phyloP scores from a whole-genome alignment of 441 rosid species.

The Raphanus hybrid region DNA sequence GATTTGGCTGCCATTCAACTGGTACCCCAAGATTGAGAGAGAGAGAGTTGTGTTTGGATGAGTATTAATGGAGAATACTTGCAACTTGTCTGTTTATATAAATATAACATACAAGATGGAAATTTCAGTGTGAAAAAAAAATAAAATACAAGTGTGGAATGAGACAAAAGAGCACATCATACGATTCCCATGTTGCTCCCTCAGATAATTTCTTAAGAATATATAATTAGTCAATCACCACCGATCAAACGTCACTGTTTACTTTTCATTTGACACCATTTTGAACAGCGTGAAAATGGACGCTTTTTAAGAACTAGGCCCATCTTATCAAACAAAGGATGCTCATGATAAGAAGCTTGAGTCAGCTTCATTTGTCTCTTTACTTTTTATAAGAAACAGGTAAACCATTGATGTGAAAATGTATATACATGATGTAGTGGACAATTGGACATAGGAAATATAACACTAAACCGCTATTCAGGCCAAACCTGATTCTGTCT shows the following conservation, averaged over 20 bases:
- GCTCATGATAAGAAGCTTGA: background rate
- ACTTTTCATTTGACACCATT: background rate
- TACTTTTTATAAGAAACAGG: background rate
- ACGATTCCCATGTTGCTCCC: constrained; percentile 23
- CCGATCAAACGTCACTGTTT: constrained; percentile 7
- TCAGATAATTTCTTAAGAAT: constrained; percentile 3
- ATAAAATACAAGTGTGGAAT: constrained; percentile 7
- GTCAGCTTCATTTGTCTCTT: background rate
- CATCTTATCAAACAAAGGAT: background rate
- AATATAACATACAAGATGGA: no score
- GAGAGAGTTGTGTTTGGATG: constrained; percentile 18
- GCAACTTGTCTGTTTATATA: constrained; percentile 17
- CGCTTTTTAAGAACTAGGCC: constrained; percentile 16
- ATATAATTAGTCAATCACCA: constrained; percentile 8
- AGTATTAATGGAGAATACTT: background rate
- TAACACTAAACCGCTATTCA: no score
- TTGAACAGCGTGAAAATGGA: background rate
- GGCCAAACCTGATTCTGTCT: no score
- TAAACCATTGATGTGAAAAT: background rate
- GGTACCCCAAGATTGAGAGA: background rate
- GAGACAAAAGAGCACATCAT: constrained; percentile 29
- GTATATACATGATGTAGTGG: background rate
- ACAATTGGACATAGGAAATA: no score
- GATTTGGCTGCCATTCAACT: constrained; percentile 32
- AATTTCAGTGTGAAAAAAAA: background rate